Conservation (phyloP, 2,329 filamentous ascomycete species). For the Exophiala sideris region DNA sequence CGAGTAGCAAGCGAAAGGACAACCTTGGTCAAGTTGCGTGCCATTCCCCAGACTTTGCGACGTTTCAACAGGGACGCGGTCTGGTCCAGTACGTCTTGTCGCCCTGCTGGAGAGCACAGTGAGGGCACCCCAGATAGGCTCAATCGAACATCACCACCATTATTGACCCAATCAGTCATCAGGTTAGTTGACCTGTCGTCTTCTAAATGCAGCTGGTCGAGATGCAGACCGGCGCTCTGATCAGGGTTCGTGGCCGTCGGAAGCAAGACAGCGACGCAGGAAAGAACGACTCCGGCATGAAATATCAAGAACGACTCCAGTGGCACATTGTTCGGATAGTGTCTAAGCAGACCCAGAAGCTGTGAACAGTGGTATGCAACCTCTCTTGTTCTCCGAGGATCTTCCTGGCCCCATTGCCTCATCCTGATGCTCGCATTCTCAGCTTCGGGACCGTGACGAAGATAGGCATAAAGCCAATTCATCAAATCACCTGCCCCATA, state of each 20-base stretch:
- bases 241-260: neutral
- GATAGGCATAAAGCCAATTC: neutral
- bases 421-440: neutral
- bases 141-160: too few species aligned
- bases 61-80: neutral
- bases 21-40: neutral
- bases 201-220: too few species aligned
- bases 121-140: too few species aligned
- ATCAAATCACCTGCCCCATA: neutral
- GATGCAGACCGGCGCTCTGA: too few species aligned
- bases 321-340: neutral
- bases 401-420: neutral
- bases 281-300: neutral
- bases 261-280: neutral
- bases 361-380: neutral
- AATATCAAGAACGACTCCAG: neutral
- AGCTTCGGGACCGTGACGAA: neutral
- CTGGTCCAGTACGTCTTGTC: neutral
- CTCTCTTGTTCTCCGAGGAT: neutral
- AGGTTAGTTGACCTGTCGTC: too few species aligned
- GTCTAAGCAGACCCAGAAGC: neutral
- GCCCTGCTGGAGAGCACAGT: neutral
- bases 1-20: neutral
- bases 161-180: too few species aligned
- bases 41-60: neutral